Base-by-base conservation (phyloP, 2,329 filamentous ascomycete genomes). In the Scedosporium dehoogii region DNA sequence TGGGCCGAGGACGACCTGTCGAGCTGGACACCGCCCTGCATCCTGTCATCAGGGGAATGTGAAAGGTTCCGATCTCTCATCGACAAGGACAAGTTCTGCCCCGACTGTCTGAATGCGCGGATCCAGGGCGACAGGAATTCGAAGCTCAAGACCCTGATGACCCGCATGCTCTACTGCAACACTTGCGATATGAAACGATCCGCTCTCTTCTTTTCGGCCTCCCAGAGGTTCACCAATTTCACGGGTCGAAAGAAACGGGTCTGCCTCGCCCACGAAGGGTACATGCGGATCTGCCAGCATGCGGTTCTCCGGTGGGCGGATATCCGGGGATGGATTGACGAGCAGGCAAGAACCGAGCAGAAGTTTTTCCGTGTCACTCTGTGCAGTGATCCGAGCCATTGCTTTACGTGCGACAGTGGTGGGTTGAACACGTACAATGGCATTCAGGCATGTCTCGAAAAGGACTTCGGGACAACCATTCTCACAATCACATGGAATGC, bases 401-500 rank as follows among this genome's bases (percentile, higher is more conserved):
- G 46, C 25, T 60, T 51, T 16, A 18, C n/a, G 1, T 60, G 59
- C 59, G 44, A 18, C 23, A n/a, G 33, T 12, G 59, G 25, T 3
- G 41, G 48, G n/a, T n/a, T 16, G 12, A 6, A 29, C 21, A 2
- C 3, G 7, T 29, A 21, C 44, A 33, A 18, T 46, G 59, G 59
- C 2, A 33, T 60, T 12, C 16, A 29, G 0, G 44, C 48, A 6
- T 21, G 6, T n/a, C 44, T 60, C 14, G n/a, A 41, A 21, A n/a
- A 51, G 25, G 10, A 51, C 12, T 46, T 33, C 33, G 14, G 12
- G 3, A 29, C 12, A 3, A 53, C 27, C 9, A 53, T 41, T 16
- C 3, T 60, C 42, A 38, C 25, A n/a, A 29, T 60, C 59, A 27
- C 18, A 3, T 60, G 59, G 59, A 27, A 76, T 6, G 59, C 48